Conservation (phyloP, 176 grass and related monocot genomes). For the Paspalum vaginatum region DNA sequence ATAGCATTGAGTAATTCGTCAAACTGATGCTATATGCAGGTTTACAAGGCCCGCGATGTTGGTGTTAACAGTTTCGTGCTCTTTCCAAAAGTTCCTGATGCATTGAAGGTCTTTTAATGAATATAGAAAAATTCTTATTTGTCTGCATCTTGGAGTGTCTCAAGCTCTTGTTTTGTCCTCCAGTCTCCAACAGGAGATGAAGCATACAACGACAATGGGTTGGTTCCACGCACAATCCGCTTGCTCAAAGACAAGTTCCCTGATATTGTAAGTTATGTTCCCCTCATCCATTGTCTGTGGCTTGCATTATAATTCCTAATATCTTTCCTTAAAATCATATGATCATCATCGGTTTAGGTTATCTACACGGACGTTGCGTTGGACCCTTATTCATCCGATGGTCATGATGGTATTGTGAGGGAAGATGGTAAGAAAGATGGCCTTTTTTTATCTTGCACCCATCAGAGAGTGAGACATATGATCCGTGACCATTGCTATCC, state of each 20-base stretch:
- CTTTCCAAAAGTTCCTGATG: constrained; percentile 98
- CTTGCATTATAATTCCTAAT: neutral
- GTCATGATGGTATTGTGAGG: constrained; percentile 96
- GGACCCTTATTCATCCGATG: constrained; percentile 98
- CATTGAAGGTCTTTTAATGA: constrained; percentile 71
- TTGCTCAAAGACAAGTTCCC: constrained; percentile 96
- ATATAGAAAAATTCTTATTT: neutral
- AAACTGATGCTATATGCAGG: constrained; percentile 55
- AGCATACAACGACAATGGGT: constrained; percentile 94
- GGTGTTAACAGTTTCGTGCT: constrained; percentile 94
- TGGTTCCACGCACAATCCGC: constrained; percentile 82
- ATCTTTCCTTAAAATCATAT: constrained; percentile 18
- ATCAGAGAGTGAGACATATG: neutral
- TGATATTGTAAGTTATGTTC: constrained; percentile 68
- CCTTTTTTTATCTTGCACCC: constrained; percentile 2
- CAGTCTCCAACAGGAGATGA: constrained; percentile 83
- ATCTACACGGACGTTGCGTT: constrained; percentile 95
- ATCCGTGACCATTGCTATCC: neutral
- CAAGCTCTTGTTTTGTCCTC: constrained; percentile 15
- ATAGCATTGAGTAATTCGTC: neutral
- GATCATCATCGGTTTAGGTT: constrained; percentile 39
- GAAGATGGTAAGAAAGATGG: constrained; percentile 79
- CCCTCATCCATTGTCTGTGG: neutral
- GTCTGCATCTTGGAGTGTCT: constrained; percentile 23
- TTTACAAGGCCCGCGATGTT: constrained; percentile 92